Evolutionary conservation across 225 moss, liverwort and hornwort species (phyloP).

Genomic region (Polytrichum formosum): DNA sequence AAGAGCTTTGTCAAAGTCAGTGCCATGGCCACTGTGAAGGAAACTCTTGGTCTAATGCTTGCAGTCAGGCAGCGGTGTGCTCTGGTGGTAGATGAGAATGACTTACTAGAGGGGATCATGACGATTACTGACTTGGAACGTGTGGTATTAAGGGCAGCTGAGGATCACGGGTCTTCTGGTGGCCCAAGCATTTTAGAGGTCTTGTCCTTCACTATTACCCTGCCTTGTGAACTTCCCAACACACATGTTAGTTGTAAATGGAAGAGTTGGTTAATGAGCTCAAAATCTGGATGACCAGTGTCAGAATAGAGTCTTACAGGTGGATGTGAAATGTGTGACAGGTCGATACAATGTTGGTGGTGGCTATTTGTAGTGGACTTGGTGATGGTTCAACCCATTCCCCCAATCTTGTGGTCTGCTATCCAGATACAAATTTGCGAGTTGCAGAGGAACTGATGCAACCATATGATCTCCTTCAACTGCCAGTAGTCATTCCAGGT

Average conservation of each 20-base stretch:
- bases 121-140: constrained; percentile 32
- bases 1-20: constrained; percentile 43
- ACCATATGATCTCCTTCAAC: constrained; percentile 25
- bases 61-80: constrained; percentile 36
- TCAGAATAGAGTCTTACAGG: background rate
- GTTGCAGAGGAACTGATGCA: constrained; percentile 36
- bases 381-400: constrained; percentile 18
- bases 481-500: constrained; percentile 44
- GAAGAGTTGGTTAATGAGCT: too few relatives aligned
- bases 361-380: constrained; percentile 40
- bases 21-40: constrained; percentile 54
- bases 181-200: constrained; percentile 30
- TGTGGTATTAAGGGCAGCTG: constrained; percentile 39
- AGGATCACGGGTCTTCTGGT: constrained; percentile 29
- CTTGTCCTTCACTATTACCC: too few relatives aligned
- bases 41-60: constrained; percentile 44
- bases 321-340: constrained; percentile 5
- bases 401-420: constrained; percentile 34
- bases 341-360: constrained; percentile 43
- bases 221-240: too few relatives aligned
- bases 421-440: constrained; percentile 40
- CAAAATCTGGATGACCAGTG: background rate
- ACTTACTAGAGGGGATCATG: constrained; percentile 53
- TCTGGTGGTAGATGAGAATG: constrained; percentile 55
- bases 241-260: too few relatives aligned